phyloP scores from a whole-genome alignment of 257 asterid species.

The Rauvolfia tetraphylla region DNA sequence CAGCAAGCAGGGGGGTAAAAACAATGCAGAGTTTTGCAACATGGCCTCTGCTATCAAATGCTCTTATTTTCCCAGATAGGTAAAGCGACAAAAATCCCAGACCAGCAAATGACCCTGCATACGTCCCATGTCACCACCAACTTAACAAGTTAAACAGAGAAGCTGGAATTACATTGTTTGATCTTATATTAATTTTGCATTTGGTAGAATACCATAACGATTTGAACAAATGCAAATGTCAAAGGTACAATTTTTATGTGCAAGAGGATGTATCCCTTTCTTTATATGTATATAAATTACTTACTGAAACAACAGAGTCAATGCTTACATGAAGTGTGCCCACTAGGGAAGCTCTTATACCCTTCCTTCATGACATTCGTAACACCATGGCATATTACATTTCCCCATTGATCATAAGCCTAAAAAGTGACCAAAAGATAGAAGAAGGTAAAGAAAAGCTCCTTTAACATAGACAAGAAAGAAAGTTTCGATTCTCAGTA shows the following conservation, averaged over 20 bases:
- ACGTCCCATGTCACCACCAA: conserved; percentile 2
- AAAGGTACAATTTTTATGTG: neutral
- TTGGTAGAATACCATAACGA: neutral
- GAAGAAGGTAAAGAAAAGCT: neutral
- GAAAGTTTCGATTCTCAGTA: conserved; percentile 1
- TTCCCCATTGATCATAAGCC: conserved; percentile 70
- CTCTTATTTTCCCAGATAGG: conserved; percentile 72
- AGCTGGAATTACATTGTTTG: neutral
- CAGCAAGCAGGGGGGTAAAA: conserved; percentile 58
- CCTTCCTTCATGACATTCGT: conserved; percentile 46
- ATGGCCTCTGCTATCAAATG: conserved; percentile 68
- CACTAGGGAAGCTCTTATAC: conserved; percentile 85
- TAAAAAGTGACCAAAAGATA: conserved; percentile 27
- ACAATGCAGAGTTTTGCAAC: conserved; percentile 70
- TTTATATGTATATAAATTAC: neutral
- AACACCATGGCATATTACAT: conserved; percentile 74
- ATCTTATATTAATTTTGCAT: neutral
- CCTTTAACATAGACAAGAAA: neutral
- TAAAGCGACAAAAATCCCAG: conserved; percentile 72
- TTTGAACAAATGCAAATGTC: neutral
- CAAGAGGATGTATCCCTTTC: neutral
- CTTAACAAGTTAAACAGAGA: neutral
- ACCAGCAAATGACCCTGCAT: conserved; percentile 77
- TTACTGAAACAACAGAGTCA: neutral
- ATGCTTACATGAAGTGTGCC: conserved; percentile 82